A percentile compares a stretch with the other conserved stretches of the same genome.
Evolutionary conservation across 2,329 filamentous ascomycete genomes (phyloP).

Genomic region (Apiospora hydei): DNA sequence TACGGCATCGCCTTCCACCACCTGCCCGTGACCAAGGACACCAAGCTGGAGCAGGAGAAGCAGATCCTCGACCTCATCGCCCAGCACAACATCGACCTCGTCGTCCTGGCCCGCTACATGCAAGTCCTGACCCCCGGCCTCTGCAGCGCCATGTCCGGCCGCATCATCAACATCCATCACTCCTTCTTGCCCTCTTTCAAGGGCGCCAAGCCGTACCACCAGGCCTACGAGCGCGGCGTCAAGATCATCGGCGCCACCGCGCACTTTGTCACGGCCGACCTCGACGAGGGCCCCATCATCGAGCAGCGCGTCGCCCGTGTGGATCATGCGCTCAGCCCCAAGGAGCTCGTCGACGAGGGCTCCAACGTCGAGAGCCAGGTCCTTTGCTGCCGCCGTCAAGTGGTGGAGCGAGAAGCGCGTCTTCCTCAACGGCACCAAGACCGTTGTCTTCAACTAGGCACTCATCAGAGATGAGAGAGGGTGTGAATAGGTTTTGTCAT

Average conservation of each 20-base stretch:
- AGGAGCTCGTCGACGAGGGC: conserved; percentile 79
- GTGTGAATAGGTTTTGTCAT: neutral
- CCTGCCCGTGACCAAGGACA: conserved; percentile 80
- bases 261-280: conserved; percentile 84
- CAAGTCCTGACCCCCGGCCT: conserved; percentile 80
- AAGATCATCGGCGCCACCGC: conserved; percentile 90
- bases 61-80: conserved; percentile 74
- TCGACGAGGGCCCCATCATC: conserved; percentile 88
- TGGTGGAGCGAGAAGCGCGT: conserved; percentile 83
- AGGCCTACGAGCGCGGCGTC: conserved; percentile 84
- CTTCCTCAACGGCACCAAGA: conserved; percentile 81
- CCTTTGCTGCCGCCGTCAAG: conserved; percentile 81
- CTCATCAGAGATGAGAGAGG: too few species aligned
- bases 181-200: conserved; percentile 88
- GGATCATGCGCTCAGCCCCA: conserved; percentile 78
- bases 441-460: conserved; percentile 71
- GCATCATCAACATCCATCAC: conserved; percentile 93
- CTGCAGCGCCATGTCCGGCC: conserved; percentile 80
- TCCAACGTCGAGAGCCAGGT: conserved; percentile 87
- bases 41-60: conserved; percentile 76
- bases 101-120: conserved; percentile 88
- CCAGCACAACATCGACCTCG: conserved; percentile 75
- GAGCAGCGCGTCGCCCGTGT: conserved; percentile 83
- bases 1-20: conserved; percentile 84
- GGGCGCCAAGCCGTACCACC: conserved; percentile 87